These are phyloP conservation scores for Dysphania ambrosioides DNA, from an alignment of 148 eudicot species.

Conservation along the genomic window DNA sequence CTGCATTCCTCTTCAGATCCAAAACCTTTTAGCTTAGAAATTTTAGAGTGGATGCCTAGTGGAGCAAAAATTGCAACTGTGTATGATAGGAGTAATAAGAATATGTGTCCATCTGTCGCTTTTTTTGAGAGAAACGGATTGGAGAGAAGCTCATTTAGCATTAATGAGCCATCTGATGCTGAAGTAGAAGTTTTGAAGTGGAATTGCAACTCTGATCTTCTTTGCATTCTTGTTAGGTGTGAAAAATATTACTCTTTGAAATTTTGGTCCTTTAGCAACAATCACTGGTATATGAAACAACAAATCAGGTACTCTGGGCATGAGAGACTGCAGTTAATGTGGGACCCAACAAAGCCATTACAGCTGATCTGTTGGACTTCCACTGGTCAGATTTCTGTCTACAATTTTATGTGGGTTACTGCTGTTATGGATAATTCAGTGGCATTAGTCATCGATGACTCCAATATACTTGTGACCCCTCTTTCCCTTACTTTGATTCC, in stretches of 20 bases:
- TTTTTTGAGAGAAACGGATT: constrained; percentile 90
- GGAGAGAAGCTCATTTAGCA: constrained; percentile 83
- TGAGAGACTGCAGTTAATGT: constrained; percentile 64
- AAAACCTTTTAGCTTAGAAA: constrained; percentile 47
- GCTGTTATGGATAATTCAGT: constrained; percentile 75
- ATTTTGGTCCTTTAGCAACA: constrained; percentile 86
- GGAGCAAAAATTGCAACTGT: constrained; percentile 86
- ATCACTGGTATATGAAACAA: constrained; percentile 92
- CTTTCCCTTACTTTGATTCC: constrained; percentile 73
- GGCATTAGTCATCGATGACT: constrained; percentile 80
- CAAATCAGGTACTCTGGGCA: constrained; percentile 63
- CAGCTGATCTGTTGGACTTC: constrained; percentile 86
- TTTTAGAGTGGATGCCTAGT: constrained; percentile 88
- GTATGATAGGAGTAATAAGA: constrained; percentile 49
- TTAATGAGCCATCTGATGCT: constrained; percentile 49
- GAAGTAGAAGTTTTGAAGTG: constrained; percentile 62
- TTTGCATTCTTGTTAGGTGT: constrained; percentile 64
- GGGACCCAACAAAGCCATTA: constrained; percentile 82
- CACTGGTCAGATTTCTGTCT: constrained; percentile 54
- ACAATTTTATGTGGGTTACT: constrained; percentile 73
- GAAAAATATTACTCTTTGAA: constrained; percentile 59
- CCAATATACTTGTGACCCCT: constrained; percentile 68
- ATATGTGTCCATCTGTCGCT: constrained; percentile 50
- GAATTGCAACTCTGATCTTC: constrained; percentile 82
- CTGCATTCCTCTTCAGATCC: constrained; percentile 79